Evolutionary conservation across 2,329 filamentous ascomycete genomes (phyloP).

Genomic region (Falciphora oryzae): DNA sequence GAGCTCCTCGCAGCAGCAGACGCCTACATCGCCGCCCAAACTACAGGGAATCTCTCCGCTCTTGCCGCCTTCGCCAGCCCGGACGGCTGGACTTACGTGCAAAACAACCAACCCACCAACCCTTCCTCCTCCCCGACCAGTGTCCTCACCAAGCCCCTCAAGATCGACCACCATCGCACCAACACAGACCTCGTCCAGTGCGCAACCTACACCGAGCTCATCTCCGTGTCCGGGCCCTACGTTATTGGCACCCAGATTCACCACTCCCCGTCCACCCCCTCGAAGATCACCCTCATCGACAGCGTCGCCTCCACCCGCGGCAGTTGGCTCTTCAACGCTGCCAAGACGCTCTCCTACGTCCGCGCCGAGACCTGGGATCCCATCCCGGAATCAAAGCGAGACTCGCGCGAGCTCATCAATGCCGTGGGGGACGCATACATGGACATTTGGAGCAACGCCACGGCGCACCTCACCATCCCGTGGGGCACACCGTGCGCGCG

Average conservation of each 20-base stretch:
- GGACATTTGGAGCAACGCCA: conserved; percentile 27
- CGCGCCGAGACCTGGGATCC: conserved; percentile 24
- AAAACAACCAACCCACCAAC: conserved; percentile 16
- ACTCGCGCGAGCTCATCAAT: conserved; percentile 21
- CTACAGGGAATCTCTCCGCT: conserved; percentile 11
- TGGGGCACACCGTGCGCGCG: conserved; percentile 31
- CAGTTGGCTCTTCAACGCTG: conserved; percentile 29
- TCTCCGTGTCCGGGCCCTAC: conserved; percentile 23
- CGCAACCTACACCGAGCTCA: conserved; percentile 37
- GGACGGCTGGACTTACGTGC: conserved; percentile 9
- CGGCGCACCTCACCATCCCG: conserved; percentile 23
- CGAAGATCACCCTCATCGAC: conserved; percentile 23
- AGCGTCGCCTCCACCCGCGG: conserved; percentile 25
- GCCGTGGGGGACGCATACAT: conserved; percentile 27
- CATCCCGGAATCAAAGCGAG: conserved; percentile 21
- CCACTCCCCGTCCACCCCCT: conserved; percentile 10
- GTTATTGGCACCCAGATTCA: conserved; percentile 17
- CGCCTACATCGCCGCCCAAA: conserved; percentile 18
- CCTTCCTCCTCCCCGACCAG: conserved; percentile 10
- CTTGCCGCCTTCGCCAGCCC: not conserved
- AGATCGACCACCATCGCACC: conserved; percentile 28
- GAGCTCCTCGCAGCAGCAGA: conserved; percentile 17
- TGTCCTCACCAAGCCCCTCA: conserved; percentile 24
- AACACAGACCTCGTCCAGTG: conserved; percentile 27
- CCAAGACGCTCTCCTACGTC: conserved; percentile 24